Base-by-base conservation (phyloP, 306 rosid genomes). In the Amphicarpaea edgeworthii region DNA sequence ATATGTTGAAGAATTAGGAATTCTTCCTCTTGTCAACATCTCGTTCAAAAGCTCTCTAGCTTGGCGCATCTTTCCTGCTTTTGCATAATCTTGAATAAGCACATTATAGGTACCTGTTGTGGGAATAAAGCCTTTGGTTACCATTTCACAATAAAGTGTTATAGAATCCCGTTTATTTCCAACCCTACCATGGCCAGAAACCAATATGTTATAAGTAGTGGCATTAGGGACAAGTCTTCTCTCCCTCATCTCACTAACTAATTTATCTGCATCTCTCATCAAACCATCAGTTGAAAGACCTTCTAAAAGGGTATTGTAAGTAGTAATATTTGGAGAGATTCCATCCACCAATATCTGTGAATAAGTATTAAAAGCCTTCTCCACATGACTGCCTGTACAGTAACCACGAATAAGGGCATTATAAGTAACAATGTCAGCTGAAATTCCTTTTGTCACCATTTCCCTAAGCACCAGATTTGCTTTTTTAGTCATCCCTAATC, bases 11-110 rank as follows among this genome's bases (percentile, higher is more conserved):
- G 97, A 85, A 80, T 90, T 90, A 69, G 97, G 92, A 63, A 68
- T 60, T 73, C 86, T 85, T 70, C 97, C 96, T 77, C 91, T 84
- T 21, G 76, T 63, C 83, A 76, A 82, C 99, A 92, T 90, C 85
- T 95, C 97, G 64, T 95, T 88, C 90, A 88, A 82, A 77, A 95
- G 92, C 82, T 90, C 99, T 81, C 85, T 84, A 58, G 99, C 99
- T 81, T 92, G 92, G 65, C 76, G 82, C 99, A 89, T 95, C 87
- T 87, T 92, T 73, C 96, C 97, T 23, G 72, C 87, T 82, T 88
- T 85, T 23, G 96, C 93, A 68, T 74, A 89, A 87, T 92, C 95
- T 78, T 83, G 74, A 74, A 95, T 89, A 55, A 95, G 99, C 79
- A 87, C 92, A 74, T 95, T 92, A 76, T 86, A 95, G 43, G 97